phyloP scores from a whole-genome alignment of 768 basidiomycete genomes.

The Cystofilobasidium capitatum region DNA sequence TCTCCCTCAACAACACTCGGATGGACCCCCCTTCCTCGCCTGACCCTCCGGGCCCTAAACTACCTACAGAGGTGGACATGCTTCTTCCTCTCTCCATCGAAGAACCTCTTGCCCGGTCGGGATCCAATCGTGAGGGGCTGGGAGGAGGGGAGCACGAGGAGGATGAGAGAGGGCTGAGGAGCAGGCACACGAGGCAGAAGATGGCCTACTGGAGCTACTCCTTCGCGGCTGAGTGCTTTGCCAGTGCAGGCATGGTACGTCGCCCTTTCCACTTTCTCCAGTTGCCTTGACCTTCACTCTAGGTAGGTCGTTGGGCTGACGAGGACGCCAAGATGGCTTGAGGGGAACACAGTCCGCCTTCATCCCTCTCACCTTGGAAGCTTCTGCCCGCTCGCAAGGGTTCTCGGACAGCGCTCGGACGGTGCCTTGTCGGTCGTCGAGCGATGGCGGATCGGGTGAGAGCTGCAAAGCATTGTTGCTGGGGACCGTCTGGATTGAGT shows the following conservation, averaged over 20 bases:
- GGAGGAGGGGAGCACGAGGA: conserved; percentile 31
- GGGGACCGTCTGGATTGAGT: conserved; percentile 72
- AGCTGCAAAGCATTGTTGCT: conserved; percentile 70
- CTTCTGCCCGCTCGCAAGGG: not conserved
- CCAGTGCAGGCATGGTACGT: conserved; percentile 14
- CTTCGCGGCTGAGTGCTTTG: conserved; percentile 23
- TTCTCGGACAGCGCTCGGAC: conserved; percentile 57
- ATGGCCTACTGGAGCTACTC: conserved; percentile 9
- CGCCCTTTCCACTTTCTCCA: conserved; percentile 49
- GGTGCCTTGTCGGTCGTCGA: conserved; percentile 46
- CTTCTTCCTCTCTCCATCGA: conserved; percentile 29
- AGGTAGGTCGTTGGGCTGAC: not conserved
- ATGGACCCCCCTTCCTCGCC: too few species aligned
- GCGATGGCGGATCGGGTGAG: conserved; percentile 32
- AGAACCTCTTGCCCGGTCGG: too few species aligned
- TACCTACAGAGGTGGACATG: conserved; percentile 35
- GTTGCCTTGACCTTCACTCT: not conserved
- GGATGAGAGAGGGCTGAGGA: conserved; percentile 23
- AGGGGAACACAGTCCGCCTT: conserved; percentile 71
- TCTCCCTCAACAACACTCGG: too few species aligned
- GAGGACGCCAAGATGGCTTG: conserved; percentile 40
- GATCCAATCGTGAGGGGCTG: too few species aligned
- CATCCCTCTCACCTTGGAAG: conserved; percentile 44
- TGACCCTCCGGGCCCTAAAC: not conserved
- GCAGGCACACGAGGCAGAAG: conserved; percentile 41